Percentiles rank a stretch among this genome's conserved stretches.
These are phyloP conservation scores for Globisporangium orthogonon DNA, from an alignment of 352 stramenopile species.

Conservation along the genomic window DNA sequence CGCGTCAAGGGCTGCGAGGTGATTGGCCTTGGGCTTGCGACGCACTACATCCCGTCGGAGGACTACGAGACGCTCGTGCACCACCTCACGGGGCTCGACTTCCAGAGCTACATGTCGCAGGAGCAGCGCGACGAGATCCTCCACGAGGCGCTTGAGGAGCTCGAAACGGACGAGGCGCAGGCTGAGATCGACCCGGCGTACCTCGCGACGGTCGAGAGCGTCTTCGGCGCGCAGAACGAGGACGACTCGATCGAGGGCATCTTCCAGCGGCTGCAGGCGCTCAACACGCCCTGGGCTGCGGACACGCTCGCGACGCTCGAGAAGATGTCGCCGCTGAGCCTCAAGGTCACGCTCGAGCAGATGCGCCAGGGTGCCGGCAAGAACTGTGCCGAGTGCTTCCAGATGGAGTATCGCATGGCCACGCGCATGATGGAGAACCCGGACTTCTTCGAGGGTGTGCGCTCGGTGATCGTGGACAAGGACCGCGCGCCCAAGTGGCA, in stretches of 20 bases:
- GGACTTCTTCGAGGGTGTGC: conserved; percentile 97
- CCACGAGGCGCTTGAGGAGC: conserved; percentile 63
- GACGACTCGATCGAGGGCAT: conserved; percentile 75
- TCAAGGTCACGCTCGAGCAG: conserved; percentile 93
- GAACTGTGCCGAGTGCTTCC: conserved; percentile 86
- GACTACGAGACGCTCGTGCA: conserved; percentile 86
- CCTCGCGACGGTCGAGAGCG: conserved; percentile 61
- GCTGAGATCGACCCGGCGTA: conserved; percentile 76
- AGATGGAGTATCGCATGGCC: conserved; percentile 92
- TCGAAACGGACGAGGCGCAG: conserved; percentile 82
- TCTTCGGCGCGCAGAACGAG: conserved; percentile 73
- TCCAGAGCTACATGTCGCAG: conserved; percentile 59
- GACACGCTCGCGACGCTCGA: conserved; percentile 80
- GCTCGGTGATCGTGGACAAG: conserved; percentile 95
- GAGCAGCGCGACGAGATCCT: conserved; percentile 84
- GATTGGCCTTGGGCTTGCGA: conserved; percentile 93
- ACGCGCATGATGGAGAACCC: conserved; percentile 81
- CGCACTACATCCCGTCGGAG: conserved; percentile 92
- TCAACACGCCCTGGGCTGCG: conserved; percentile 65
- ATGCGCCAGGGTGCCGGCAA: conserved; percentile 86
- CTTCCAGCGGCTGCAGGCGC: conserved; percentile 42
- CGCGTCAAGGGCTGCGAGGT: conserved; percentile 87
- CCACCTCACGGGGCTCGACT: conserved; percentile 80
- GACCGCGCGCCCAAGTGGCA: conserved; percentile 91
- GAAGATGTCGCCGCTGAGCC: conserved; percentile 89